Evolutionary conservation across 306 rosid species (phyloP).

Genomic region (Lithocarpus polystachyus): DNA sequence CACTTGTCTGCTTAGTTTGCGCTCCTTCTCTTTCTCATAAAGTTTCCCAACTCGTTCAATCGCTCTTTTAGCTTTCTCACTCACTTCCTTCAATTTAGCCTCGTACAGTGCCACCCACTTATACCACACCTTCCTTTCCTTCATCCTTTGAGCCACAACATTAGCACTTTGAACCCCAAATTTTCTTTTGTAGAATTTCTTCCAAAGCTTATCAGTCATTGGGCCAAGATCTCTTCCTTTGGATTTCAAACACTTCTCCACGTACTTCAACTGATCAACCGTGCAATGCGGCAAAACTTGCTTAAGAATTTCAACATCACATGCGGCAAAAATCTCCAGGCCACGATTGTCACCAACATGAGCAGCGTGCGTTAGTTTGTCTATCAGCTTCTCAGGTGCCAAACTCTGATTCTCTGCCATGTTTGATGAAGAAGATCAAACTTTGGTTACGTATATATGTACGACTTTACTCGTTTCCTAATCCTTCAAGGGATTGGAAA

Average conservation of each 20-base stretch:
- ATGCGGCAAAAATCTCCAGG: too few relatives aligned
- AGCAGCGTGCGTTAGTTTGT: too few relatives aligned
- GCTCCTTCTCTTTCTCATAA: constrained; percentile 31
- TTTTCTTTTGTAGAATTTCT: constrained; percentile 37
- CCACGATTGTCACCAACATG: too few relatives aligned
- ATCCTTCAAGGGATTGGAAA: too few relatives aligned
- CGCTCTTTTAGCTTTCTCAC: constrained; percentile 22
- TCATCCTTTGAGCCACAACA: constrained; percentile 36
- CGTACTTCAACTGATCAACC: constrained; percentile 39
- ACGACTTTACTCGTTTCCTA: too few relatives aligned
- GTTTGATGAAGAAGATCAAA: too few relatives aligned
- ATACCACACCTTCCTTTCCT: constrained; percentile 26
- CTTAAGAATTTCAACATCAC: constrained; percentile 18
- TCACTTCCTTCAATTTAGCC: constrained; percentile 41
- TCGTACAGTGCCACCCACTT: constrained; percentile 44
- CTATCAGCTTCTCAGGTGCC: too few relatives aligned
- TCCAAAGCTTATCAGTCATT: constrained; percentile 44
- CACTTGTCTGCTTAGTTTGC: too few relatives aligned
- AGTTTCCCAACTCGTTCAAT: constrained; percentile 29
- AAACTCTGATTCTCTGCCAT: too few relatives aligned
- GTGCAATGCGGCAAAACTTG: constrained; percentile 47
- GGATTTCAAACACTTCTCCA: constrained; percentile 37
- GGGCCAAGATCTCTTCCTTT: constrained; percentile 50
- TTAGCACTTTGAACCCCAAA: constrained; percentile 28
- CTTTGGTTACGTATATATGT: too few relatives aligned